Conservation (phyloP, 352 stramenopile genomes). For the Plasmopara muralis region DNA sequence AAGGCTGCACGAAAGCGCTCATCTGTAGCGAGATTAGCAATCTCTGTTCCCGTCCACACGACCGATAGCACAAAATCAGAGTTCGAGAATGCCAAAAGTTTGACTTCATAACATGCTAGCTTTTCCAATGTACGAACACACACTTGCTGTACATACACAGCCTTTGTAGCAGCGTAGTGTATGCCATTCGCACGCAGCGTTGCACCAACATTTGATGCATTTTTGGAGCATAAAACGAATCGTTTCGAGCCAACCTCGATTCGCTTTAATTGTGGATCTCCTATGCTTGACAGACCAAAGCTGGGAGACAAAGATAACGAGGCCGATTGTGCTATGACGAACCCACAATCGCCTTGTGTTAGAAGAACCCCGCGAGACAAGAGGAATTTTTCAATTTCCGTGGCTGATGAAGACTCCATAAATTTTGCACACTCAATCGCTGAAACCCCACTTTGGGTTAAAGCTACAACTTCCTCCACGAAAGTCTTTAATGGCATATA, state of each 20-base stretch:
- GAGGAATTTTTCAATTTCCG: constrained; percentile 3
- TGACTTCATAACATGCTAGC: constrained; percentile 1
- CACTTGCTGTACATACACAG: constrained; percentile 11
- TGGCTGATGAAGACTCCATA: constrained; percentile 2
- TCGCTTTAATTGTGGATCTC: constrained; percentile 1
- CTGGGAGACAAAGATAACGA: background rate
- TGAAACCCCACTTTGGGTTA: constrained; percentile 8
- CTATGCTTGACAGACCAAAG: background rate
- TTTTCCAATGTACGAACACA: constrained; percentile 2
- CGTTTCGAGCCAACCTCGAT: constrained; percentile 3
- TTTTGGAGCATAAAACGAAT: constrained; percentile 3
- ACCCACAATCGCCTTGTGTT: background rate
- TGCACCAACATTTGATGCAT: constrained; percentile 4
- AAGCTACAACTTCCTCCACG: constrained; percentile 1
- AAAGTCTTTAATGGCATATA: constrained; percentile 10
- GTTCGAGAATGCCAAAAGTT: constrained; percentile 8
- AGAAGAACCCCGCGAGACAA: constrained; percentile 4
- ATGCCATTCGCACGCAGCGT: constrained; percentile 9
- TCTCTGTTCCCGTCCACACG: constrained; percentile 9
- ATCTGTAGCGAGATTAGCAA: constrained; percentile 7
- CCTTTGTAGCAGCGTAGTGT: constrained; percentile 8
- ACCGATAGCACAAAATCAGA: background rate
- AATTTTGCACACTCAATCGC: constrained; percentile 4
- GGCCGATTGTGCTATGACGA: background rate
- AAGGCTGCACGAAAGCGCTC: constrained; percentile 6